These are phyloP conservation scores for Heliamphora exappendiculata DNA, from an alignment of 148 eudicot species.

Conservation along the genomic window DNA sequence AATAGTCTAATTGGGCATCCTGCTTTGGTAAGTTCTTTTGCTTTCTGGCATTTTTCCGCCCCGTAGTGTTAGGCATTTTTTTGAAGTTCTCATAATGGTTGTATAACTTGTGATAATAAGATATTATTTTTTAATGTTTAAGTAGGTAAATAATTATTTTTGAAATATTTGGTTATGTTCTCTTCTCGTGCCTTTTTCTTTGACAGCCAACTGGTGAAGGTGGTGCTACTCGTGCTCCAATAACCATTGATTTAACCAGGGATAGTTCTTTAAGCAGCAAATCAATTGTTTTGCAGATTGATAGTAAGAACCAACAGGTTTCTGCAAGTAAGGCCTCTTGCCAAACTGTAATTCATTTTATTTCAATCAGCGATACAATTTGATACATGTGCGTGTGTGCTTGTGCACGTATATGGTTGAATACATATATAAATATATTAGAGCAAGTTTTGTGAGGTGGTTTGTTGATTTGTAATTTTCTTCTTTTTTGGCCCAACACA, in stretches of 20 bases:
- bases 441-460: neutral
- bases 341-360: slow-evolving; percentile 6
- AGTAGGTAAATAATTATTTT: neutral
- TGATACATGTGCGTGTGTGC: neutral
- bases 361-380: neutral
- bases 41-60: neutral
- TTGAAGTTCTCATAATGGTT: neutral
- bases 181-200: neutral
- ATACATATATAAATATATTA: neutral
- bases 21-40: slow-evolving; percentile 55
- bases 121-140: neutral
- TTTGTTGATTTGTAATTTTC: slow-evolving; percentile 4
- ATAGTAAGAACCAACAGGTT: slow-evolving; percentile 82
- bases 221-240: slow-evolving; percentile 98
- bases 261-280: slow-evolving; percentile 82
- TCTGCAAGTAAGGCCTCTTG: slow-evolving; percentile 82
- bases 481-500: slow-evolving; percentile 25
- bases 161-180: neutral
- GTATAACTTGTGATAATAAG: neutral
- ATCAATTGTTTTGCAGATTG: slow-evolving; percentile 86
- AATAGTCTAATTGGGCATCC: slow-evolving; percentile 99
- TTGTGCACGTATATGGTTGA: too few species aligned
- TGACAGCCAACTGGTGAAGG: slow-evolving; percentile 97
- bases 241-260: slow-evolving; percentile 74
- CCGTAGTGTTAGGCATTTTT: neutral